Base-by-base conservation (phyloP, 441 rosid species). In the Erodium trifolium region DNA sequence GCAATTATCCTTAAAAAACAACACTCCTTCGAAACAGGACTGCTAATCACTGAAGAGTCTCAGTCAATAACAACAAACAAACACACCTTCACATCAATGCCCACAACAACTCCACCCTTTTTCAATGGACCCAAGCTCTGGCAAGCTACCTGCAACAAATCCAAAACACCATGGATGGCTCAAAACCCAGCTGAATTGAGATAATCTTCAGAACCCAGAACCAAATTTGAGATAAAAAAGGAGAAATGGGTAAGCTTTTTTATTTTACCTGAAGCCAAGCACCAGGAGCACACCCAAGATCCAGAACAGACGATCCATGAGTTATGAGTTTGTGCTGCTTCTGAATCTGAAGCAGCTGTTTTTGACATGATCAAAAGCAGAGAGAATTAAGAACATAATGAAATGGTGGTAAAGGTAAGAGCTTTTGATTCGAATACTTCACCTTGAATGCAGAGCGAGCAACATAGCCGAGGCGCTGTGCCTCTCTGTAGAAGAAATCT, bases 381-480 rank as follows among this genome's bases (percentile, higher is more conserved):
- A n/a, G 4, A 27, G 16, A 65, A 35, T 16, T n/a, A 16, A 2
- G 41, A 14, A 47, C 7, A 23, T 31, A 35, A 4, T 39, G 7
- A 19, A 16, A 10, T 18, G 35, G 57, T 14, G 13, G 12, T 43
- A 66, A 47, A 16, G 35, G 70, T 51, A 19, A n/a, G 59, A 51
- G 59, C 59, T 31, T 51, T 16, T 0, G 51, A 19, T 0, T 17
- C 29, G 27, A 19, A 43, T 43, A 43, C 49, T 43, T 43, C 49
- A 87, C 98, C 94, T 93, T 93, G 86, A 93, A 93, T 78, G 97
- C 98, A 71, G 98, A 93, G 71, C 97, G 98, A 76, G 96, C 97
- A 4, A 87, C 92, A 74, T 93, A 93, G 77, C 99, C 99, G 65
- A 91, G 96, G 70, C 96, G 95, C 77, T 83, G 96, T 71, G 99